These are phyloP conservation scores for Wickerhamomyces kurtzmanii DNA, from an alignment of 805 yeast genomes.

Conservation along the genomic window DNA sequence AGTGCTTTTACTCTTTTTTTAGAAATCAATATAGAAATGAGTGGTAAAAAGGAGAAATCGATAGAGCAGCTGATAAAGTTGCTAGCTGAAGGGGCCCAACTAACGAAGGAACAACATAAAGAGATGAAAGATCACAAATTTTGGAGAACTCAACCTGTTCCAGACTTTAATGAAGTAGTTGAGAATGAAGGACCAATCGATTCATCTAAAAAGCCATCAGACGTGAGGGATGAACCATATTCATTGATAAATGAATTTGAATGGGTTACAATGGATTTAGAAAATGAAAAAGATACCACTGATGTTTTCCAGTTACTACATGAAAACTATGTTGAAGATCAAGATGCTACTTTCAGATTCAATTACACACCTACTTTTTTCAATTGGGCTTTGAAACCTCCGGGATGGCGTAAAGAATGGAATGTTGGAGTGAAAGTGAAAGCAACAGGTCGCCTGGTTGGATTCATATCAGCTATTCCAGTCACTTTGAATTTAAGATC, in stretches of 20 bases:
- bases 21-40: no score
- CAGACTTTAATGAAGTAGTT: constrained; percentile 59
- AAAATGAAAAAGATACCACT: constrained; percentile 44
- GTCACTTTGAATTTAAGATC: constrained; percentile 52
- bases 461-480: constrained; percentile 90
- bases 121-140: constrained; percentile 87
- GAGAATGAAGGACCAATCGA: constrained; percentile 79
- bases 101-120: constrained; percentile 50
- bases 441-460: constrained; percentile 68
- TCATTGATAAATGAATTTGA: constrained; percentile 68
- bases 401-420: constrained; percentile 89
- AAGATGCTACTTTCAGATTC: constrained; percentile 85
- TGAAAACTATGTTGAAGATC: constrained; percentile 92
- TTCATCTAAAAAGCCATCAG: constrained; percentile 50
- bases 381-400: constrained; percentile 89
- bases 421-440: constrained; percentile 88
- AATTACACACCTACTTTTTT: constrained; percentile 77
- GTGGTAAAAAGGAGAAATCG: no score
- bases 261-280: constrained; percentile 75
- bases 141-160: constrained; percentile 98
- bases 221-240: constrained; percentile 61
- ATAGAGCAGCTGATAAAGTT: constrained; percentile 49
- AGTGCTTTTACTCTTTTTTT: no score
- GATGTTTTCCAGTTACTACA: constrained; percentile 76
- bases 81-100: constrained; percentile 23